phyloP scores from a whole-genome alignment of 768 basidiomycete species.

The Nevesoporus exiguus region DNA sequence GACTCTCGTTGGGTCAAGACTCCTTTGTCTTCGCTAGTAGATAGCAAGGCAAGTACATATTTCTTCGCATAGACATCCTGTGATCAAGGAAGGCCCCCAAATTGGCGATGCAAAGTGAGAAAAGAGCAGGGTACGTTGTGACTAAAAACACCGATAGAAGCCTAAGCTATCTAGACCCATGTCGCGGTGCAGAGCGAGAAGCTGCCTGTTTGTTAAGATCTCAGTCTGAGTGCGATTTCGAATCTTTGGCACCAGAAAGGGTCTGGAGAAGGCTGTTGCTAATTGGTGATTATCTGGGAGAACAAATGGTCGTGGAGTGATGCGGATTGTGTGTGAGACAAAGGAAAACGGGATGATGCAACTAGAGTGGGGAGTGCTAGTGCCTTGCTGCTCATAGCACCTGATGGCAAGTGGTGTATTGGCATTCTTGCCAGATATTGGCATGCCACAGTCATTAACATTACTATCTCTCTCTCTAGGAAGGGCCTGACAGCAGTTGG shows the following conservation, averaged over 20 bases:
- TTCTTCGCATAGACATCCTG: no score
- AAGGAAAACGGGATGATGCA: no score
- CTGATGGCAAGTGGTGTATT: background rate
- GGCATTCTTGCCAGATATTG: background rate
- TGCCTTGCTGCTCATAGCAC: no score
- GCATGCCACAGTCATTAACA: background rate
- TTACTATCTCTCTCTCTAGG: no score
- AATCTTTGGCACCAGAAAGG: background rate
- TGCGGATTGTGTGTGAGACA: no score
- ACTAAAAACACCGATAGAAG: constrained; percentile 10
- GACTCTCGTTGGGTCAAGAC: no score
- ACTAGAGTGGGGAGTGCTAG: no score
- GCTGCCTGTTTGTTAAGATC: background rate
- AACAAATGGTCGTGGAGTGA: background rate
- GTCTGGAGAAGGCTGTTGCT: background rate
- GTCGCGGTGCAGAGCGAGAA: background rate
- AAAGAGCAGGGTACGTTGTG: background rate
- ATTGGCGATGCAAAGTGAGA: background rate
- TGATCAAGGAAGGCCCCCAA: background rate
- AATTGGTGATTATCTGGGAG: background rate
- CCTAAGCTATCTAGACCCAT: background rate
- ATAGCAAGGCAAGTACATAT: no score
- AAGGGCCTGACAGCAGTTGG: background rate
- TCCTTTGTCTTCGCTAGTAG: no score
- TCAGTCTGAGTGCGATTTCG: background rate